These are phyloP conservation scores for Climacium dendroides DNA, from an alignment of 225 moss, liverwort and hornwort species.

Conservation along the genomic window DNA sequence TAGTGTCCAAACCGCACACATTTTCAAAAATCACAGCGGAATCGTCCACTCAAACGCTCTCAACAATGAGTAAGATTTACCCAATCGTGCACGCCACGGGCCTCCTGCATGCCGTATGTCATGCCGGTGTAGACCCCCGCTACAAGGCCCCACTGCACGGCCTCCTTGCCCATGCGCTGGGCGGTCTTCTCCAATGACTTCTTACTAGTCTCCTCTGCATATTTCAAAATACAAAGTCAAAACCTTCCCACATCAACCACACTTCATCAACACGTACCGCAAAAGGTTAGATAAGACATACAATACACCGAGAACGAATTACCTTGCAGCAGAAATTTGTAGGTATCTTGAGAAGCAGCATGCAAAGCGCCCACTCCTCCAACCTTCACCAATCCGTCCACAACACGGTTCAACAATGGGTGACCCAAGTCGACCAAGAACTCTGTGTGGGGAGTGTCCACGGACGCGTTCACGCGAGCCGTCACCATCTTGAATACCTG, in stretches of 20 bases:
- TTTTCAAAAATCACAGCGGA: too few relatives aligned
- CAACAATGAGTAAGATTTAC: not conserved
- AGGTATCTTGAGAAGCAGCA: constrained; percentile 69
- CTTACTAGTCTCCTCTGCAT: constrained; percentile 60
- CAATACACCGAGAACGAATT: too few relatives aligned
- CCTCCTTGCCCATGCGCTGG: constrained; percentile 80
- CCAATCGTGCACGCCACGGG: constrained; percentile 88
- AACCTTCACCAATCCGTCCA: constrained; percentile 89
- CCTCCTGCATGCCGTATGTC: constrained; percentile 82
- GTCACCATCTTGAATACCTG: constrained; percentile 19
- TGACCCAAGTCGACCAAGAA: constrained; percentile 76
- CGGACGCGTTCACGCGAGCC: constrained; percentile 21
- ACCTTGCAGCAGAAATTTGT: constrained; percentile 37
- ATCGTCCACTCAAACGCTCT: not conserved
- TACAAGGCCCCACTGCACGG: constrained; percentile 87
- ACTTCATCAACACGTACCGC: too few relatives aligned
- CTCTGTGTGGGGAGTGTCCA: constrained; percentile 19
- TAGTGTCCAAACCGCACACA: too few relatives aligned
- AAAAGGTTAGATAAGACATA: too few relatives aligned
- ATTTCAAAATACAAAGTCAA: not conserved
- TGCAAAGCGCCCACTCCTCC: constrained; percentile 89
- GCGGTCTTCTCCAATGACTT: constrained; percentile 69
- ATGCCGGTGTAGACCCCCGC: constrained; percentile 85
- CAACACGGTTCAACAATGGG: constrained; percentile 71
- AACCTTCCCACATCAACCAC: not conserved